phyloP scores from a whole-genome alignment of 768 basidiomycete species.

The Leccinum fibrillosum region DNA sequence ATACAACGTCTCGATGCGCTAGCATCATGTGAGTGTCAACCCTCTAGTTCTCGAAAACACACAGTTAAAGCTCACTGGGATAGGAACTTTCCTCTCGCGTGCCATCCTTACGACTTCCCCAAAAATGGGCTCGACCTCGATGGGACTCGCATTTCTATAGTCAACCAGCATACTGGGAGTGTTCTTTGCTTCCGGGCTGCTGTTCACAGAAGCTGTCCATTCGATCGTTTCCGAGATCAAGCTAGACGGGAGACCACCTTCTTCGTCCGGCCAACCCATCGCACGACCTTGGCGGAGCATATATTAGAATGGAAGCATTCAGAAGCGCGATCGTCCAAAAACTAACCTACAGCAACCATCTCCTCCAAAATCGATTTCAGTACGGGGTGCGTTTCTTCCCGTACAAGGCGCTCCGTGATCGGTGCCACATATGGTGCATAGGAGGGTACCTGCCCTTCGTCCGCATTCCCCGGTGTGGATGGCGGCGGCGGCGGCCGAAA shows the following conservation, averaged over 20 bases:
- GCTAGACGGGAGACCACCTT: constrained; percentile 46
- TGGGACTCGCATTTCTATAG: constrained; percentile 44
- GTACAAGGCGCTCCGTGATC: constrained; percentile 40
- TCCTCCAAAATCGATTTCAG: constrained; percentile 47
- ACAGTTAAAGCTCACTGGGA: constrained; percentile 9
- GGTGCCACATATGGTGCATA: constrained; percentile 41
- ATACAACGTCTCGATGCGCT: constrained; percentile 66
- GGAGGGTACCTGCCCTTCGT: constrained; percentile 24
- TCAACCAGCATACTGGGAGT: constrained; percentile 65
- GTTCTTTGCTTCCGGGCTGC: constrained; percentile 41
- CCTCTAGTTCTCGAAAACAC: background rate
- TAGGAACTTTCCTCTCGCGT: constrained; percentile 13
- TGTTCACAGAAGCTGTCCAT: constrained; percentile 38
- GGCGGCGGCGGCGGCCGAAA: constrained; percentile 43
- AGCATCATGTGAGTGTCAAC: background rate
- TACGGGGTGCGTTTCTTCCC: constrained; percentile 43
- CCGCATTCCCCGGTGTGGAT: background rate
- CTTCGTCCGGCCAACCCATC: constrained; percentile 40
- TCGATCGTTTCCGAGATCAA: constrained; percentile 38
- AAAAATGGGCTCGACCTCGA: constrained; percentile 66
- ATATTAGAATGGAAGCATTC: background rate
- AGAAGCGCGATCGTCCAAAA: background rate
- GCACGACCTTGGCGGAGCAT: constrained; percentile 12
- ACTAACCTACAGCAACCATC: constrained; percentile 39
- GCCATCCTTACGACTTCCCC: constrained; percentile 43